Base-by-base conservation (phyloP, 192 early-diverging fungal genomes). In the Coemansia sp. region DNA sequence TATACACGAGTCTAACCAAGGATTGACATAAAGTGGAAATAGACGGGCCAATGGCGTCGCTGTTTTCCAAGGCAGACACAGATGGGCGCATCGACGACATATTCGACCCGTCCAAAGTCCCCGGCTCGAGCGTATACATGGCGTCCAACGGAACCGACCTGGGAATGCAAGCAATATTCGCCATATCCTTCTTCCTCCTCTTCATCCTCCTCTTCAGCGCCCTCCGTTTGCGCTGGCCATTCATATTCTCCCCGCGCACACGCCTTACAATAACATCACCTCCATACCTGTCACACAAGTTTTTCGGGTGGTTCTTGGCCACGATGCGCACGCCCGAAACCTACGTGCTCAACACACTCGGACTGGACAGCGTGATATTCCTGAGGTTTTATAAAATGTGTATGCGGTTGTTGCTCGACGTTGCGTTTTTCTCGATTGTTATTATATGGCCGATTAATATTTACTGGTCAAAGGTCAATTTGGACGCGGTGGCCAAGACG, bases 321-420 rank as follows among this genome's bases (percentile, higher is more conserved):
- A 75, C 73, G 2, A 66, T 79, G 64, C 67, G 66, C 26, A 80
- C 82, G 46, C 69, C 82, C 15, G 82, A 83, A 56, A 69, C 78
- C 10, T 74, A 77, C 40, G 72, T 83, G 8, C 71, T 83, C 53
- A 75, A 80, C 28, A 80, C 82, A 10, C 48, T 83, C 26, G 82
- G 82, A 0, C 66, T 83, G 52, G 82, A 83, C 40, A 69, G 71
- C 6, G 74, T 83, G 50, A 64, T 83, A 20, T 83, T 80, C 28
- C 48, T 83, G 65, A 64, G 82, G 21, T 83, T 83, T 64, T 78
- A 78, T 53, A 83, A 78, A 21, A 71, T 83, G 72, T 75, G 81
- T 46, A 75, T 73, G 61, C 63, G 72, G 20, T 60, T 81, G 64
- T 31, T 81, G 26, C 60, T 75, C 22, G 78, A 74, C 59, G 57